Conservation (phyloP, 441 rosid species). For the Hura crepitans region DNA sequence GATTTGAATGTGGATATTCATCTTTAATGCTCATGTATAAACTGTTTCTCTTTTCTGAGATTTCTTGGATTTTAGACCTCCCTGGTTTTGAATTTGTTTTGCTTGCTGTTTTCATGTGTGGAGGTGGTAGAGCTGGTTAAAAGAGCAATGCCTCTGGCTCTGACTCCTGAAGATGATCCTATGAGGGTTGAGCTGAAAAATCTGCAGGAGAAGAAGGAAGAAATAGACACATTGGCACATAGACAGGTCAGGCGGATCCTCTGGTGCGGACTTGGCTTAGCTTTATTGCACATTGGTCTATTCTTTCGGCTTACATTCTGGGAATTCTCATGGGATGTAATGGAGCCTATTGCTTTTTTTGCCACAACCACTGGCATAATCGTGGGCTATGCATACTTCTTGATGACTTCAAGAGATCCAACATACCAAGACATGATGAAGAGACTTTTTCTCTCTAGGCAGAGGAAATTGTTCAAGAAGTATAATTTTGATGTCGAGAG, state of each 20-base stretch:
- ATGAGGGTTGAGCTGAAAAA: conserved; percentile 51
- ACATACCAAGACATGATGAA: conserved; percentile 81
- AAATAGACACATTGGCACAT: conserved; percentile 72
- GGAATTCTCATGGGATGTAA: conserved; percentile 99
- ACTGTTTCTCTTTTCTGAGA: not conserved
- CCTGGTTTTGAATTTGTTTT: conserved; percentile 6
- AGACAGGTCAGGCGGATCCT: conserved; percentile 76
- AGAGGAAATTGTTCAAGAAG: conserved; percentile 59
- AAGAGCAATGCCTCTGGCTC: conserved; percentile 75
- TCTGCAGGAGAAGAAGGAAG: conserved; percentile 62
- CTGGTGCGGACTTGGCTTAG: conserved; percentile 68
- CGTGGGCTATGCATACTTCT: conserved; percentile 79
- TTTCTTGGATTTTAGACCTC: not conserved
- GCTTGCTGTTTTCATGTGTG: not conserved
- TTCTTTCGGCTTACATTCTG: conserved; percentile 85
- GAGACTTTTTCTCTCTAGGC: conserved; percentile 73
- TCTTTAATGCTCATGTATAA: not conserved
- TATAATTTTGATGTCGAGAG: conserved; percentile 51
- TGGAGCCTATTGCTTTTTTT: conserved; percentile 92
- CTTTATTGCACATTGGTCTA: conserved; percentile 48
- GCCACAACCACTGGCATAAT: conserved; percentile 60
- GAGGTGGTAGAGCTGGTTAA: conserved; percentile 83
- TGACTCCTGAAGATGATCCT: conserved; percentile 59
- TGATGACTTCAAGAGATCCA: conserved; percentile 85
- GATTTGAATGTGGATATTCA: conserved; percentile 1